Conservation (phyloP, 1,139 yeast species). For the Sugiyamaella japonica region DNA sequence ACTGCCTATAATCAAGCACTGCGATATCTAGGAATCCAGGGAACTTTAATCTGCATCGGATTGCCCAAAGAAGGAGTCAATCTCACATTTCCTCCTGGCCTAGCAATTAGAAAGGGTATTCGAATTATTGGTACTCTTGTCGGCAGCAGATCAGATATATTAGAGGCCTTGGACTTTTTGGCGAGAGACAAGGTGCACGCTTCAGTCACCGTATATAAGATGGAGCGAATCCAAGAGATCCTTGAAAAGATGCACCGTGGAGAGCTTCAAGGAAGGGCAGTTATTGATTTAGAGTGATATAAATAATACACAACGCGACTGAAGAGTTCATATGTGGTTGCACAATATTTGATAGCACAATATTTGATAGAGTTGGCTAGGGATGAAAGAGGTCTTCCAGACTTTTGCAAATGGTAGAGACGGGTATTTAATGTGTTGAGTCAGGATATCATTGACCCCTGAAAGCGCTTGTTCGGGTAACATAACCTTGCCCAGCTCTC, state of each 20-base stretch:
- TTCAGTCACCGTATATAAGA: conserved; percentile 61
- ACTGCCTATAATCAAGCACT: conserved; percentile 63
- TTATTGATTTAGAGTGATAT: conserved; percentile 47
- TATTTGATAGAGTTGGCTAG: too few species aligned
- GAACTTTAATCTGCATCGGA: conserved; percentile 72
- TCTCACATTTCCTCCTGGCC: conserved; percentile 53
- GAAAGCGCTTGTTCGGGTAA: too few species aligned
- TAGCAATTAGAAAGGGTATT: conserved; percentile 56
- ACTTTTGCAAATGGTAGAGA: too few species aligned
- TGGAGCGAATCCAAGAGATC: conserved; percentile 55
- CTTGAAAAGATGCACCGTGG: conserved; percentile 65
- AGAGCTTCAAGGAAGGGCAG: conserved; percentile 66
- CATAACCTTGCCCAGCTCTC: too few species aligned
- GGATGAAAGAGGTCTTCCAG: too few species aligned
- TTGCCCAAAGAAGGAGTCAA: conserved; percentile 63
- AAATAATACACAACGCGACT: too few species aligned
- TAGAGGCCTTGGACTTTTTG: conserved; percentile 69
- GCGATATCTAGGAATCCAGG: conserved; percentile 62
- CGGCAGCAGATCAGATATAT: conserved; percentile 70
- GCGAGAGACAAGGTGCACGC: conserved; percentile 61
- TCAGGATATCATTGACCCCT: too few species aligned
- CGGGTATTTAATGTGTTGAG: too few species aligned
- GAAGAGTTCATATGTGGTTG: too few species aligned
- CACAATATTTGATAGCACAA: too few species aligned
- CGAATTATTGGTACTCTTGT: conserved; percentile 65